Conservation (phyloP, 441 rosid species). For the Mallotus repandus region DNA sequence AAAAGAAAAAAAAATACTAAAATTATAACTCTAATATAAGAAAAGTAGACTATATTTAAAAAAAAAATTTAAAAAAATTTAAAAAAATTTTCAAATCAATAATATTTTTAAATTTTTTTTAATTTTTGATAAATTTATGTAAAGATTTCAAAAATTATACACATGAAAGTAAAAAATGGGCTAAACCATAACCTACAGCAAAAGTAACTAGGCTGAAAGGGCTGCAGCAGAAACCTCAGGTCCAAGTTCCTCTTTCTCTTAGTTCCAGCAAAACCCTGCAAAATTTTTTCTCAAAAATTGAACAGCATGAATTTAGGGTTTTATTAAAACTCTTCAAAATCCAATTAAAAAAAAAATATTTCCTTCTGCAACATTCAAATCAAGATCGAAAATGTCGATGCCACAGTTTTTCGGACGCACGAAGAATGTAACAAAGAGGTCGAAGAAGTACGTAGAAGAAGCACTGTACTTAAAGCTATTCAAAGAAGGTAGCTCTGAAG, state of each 20-base stretch:
- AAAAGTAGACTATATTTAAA: too few species aligned
- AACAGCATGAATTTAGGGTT: conserved; percentile 6
- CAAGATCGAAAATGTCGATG: conserved; percentile 31
- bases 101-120: too few species aligned
- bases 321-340: background rate
- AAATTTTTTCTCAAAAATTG: background rate
- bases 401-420: conserved; percentile 46
- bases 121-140: too few species aligned
- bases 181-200: too few species aligned
- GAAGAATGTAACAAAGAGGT: conserved; percentile 44
- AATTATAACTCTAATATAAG: too few species aligned
- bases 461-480: conserved; percentile 70
- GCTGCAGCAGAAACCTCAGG: background rate
- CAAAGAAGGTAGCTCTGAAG: conserved; percentile 69
- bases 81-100: too few species aligned
- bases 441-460: conserved; percentile 78
- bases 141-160: too few species aligned
- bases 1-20: too few species aligned
- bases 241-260: background rate
- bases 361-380: background rate
- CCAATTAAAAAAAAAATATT: background rate
- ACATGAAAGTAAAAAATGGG: too few species aligned
- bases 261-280: background rate
- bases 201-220: background rate
- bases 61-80: too few species aligned